phyloP scores from a whole-genome alignment of 176 grass and related monocot genomes.

The Cocos nucifera region DNA sequence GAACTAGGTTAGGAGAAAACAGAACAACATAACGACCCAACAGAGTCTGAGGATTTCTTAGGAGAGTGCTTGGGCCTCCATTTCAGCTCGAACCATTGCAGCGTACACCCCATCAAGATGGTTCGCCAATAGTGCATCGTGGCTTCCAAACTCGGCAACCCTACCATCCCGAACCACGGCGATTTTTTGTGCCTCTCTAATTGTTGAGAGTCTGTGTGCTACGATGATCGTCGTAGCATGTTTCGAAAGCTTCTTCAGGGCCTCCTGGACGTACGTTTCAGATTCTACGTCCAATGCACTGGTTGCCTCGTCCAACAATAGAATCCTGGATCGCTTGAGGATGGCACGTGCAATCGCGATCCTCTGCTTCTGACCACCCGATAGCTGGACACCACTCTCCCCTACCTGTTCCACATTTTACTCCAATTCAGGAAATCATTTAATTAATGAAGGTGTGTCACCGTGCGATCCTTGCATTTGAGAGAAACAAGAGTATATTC shows the following conservation, averaged over 20 bases:
- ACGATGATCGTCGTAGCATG: constrained; percentile 36
- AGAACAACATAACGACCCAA: too few relatives aligned
- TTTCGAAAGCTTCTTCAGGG: constrained; percentile 11
- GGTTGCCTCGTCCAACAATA: constrained; percentile 43
- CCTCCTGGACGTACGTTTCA: constrained; percentile 41
- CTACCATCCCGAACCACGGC: constrained; percentile 33
- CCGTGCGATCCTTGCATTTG: too few relatives aligned
- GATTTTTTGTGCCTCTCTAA: constrained; percentile 44
- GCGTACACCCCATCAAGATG: constrained; percentile 34
- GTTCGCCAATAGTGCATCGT: constrained; percentile 1
- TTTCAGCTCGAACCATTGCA: constrained; percentile 39
- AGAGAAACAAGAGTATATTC: too few relatives aligned
- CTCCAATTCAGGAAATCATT: too few relatives aligned
- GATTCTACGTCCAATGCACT: constrained; percentile 55
- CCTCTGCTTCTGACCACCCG: constrained; percentile 51
- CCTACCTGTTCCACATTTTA: constrained; percentile 26
- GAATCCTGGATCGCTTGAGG: constrained; percentile 37
- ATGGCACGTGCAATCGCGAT: constrained; percentile 47
- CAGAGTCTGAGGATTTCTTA: background rate
- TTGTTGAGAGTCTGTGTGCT: constrained; percentile 42
- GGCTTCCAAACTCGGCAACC: constrained; percentile 30
- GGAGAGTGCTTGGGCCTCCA: constrained; percentile 41
- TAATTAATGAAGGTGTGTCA: too few relatives aligned
- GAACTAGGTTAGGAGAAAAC: too few relatives aligned
- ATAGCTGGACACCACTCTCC: constrained; percentile 52